Base-by-base conservation (phyloP, 768 basidiomycete genomes). In the Boletus patriciae region DNA sequence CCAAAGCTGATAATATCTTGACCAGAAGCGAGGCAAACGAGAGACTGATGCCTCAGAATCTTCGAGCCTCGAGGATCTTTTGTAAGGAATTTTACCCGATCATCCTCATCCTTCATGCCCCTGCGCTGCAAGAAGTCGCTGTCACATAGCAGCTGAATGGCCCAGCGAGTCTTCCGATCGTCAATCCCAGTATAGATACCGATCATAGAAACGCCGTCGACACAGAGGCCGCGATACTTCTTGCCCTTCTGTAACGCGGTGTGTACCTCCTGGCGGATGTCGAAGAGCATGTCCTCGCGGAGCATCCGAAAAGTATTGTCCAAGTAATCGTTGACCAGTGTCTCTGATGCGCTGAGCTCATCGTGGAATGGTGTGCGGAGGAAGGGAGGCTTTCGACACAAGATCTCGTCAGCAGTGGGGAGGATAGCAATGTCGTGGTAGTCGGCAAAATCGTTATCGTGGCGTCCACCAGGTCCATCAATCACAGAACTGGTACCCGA, bases 241-340 rank as follows among this genome's bases (percentile, higher is more conserved):
- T 75, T 74, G 58, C 76, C 77, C 63, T 73, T 67, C 9, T 70
- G 68, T 3, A 72, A 50, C 0, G 67, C 72, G 5, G 77, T 72
- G 56, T 79, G 76, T 9, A 85, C 52, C 60, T 82, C 83, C 40
- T 87, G 81, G 9, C 77, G 75, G 45, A 85, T 74, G 49, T 84
- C 82, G 53, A 77, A 75, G 4, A 86, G 48, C 81, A 86, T 83
- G 53, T 85, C 86, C 58, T 88, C 87, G 1, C 87, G 69, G 12
- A 86, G 69, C 31, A 88, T 73, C 0, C 87, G 79, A 61, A 85
- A 88, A 47, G 83, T 83, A 42, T 85, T 85, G 59, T 87, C 87
- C 18, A 87, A 69, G 54, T 86, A 77, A 15, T 76, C 73, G 1
- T 76, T 69, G 16, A 76, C 57, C 1, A 80, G 74, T 0, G 54